These are phyloP conservation scores for Rubia tinctorum DNA, from an alignment of 305 asterid genomes.

Conservation along the genomic window DNA sequence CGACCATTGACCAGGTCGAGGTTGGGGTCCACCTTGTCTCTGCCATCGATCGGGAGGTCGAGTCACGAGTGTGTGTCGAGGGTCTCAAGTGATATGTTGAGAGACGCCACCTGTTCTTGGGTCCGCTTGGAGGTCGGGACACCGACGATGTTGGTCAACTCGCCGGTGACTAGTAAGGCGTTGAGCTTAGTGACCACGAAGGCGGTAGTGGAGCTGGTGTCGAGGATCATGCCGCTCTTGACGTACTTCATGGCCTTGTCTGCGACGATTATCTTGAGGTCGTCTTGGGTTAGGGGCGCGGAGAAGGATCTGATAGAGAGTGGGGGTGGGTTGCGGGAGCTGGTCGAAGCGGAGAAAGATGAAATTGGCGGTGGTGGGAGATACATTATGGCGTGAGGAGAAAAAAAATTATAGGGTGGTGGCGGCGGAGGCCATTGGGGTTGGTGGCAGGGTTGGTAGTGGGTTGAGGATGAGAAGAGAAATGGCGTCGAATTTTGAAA, in stretches of 20 bases:
- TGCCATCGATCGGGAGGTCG: slow-evolving; percentile 93
- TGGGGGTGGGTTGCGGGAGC: slow-evolving; percentile 22
- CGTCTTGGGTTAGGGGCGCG: slow-evolving; percentile 63
- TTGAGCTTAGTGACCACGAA: slow-evolving; percentile 88
- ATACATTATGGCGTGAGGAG: slow-evolving; percentile 27
- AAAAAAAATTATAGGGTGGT: slow-evolving; percentile 33
- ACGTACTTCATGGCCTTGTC: slow-evolving; percentile 88
- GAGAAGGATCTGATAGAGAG: slow-evolving; percentile 59
- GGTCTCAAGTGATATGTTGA: slow-evolving; percentile 67
- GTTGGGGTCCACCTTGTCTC: slow-evolving; percentile 87
- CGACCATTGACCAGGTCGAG: slow-evolving; percentile 93
- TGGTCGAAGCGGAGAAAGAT: slow-evolving; percentile 17
- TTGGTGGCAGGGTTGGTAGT: neutral
- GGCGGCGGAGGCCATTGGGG: slow-evolving; percentile 23
- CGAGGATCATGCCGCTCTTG: slow-evolving; percentile 80
- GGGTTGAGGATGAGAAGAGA: slow-evolving; percentile 1
- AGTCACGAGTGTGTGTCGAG: slow-evolving; percentile 69
- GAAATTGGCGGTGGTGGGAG: slow-evolving; percentile 18
- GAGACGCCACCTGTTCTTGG: slow-evolving; percentile 70
- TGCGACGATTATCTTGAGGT: slow-evolving; percentile 80
- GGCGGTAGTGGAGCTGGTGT: slow-evolving; percentile 97
- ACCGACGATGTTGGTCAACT: slow-evolving; percentile 64
- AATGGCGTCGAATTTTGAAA: slow-evolving; percentile 9
- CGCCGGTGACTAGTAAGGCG: slow-evolving; percentile 57
- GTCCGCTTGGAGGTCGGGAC: slow-evolving; percentile 92